Base-by-base conservation (phyloP, 441 rosid genomes). In the Lagerstroemia fauriei region DNA sequence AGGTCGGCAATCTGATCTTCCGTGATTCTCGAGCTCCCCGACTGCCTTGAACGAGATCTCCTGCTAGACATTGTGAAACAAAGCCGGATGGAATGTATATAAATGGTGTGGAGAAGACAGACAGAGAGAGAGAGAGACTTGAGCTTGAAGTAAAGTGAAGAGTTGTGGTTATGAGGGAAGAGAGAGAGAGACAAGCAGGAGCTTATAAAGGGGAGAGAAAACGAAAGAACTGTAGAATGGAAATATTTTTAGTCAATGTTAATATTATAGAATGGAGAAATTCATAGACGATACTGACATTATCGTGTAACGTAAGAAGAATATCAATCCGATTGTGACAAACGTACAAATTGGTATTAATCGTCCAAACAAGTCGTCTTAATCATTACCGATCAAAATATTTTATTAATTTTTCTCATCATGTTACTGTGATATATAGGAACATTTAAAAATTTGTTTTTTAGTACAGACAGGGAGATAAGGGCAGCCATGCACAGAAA, bases 1-100 rank as follows among this genome's bases (percentile, higher is more conserved):
- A 95, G 96, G 81, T 94, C 94, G 38, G 89, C 85, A 85, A 95
- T 94, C 88, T 94, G 98, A 73, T 94, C 99, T 47, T 95, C 98
- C 38, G 89, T 82, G 87, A 95, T 94, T 82, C 91, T 88, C 1
- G 98, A 88, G 73, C 48, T 87, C 20, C 88, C 90, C 13, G 93
- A 81, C 82, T 88, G 94, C 78, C 94, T 86, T 1, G 96, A 88
- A 80, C 92, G 90, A n/a, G 95, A 93, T 89, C 99, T 92, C 88
- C 98, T 89, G 93, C 90, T 92, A 9, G 99, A 93, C 99, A 95
- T 95, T 87, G 74, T 85, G 38, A 73, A 20, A 71, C 22, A 59
- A 50, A 59, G 27, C 31, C 7, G 11, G 24, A 38, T 7, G 38
- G 22, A 61, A 29, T 59, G 47, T 59, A 38, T 73, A 7, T 5